Evolutionary conservation across 2,329 filamentous ascomycete species (phyloP), one percentile per base, ranked within the genome.

Genomic region (Fusarium tanahbumbuense): DNA sequence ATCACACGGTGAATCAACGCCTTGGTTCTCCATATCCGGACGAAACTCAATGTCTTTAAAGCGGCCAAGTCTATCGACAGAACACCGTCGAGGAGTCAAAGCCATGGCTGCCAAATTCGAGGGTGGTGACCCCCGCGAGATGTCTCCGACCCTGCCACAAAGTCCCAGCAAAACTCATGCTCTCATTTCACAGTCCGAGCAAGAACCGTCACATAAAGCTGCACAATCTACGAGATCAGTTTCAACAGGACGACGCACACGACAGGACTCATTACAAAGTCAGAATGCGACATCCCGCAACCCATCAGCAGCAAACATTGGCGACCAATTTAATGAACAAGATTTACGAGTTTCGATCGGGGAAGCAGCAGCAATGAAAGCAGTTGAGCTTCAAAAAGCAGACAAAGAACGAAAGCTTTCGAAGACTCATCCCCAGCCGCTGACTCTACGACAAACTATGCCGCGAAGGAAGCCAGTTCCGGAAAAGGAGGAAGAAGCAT

Each of bases 31-130:
- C 5, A 18, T 67, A 7, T 53, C 70, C 5, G 72, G 55, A 16
- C 64, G 70, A 20, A 58, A 68, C 15, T 60, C 47, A 15, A 57
- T 52, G 10, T 47, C 55, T 1, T 49, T 54, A 6, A 50, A 60
- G 9, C 59, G 67, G 5, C 70, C 73, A 37, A 72, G 64, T 16
- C 52, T 72, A 37, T 61, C 68, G 10, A 64, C 73, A 7, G 75
- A 57, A 25, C 82, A 77, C 23, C 67, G 58, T 62, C 73, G 75
- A 22, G 75, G 78, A 5, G 85, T 87, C 15, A 84, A 78, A 68
- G 84, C 83, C 4, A 86, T 88, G 79, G 82, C 85, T 6, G 85
- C 85, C 37, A 80, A 83, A 73, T 87, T 87, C 73, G 84, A 88
- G 65, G 81, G 71, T 10, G 71, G 73, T 16, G 63, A 70, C 10